Conservation (phyloP, 108 stramenopile species). For the Fistulifera pelliculosa region DNA sequence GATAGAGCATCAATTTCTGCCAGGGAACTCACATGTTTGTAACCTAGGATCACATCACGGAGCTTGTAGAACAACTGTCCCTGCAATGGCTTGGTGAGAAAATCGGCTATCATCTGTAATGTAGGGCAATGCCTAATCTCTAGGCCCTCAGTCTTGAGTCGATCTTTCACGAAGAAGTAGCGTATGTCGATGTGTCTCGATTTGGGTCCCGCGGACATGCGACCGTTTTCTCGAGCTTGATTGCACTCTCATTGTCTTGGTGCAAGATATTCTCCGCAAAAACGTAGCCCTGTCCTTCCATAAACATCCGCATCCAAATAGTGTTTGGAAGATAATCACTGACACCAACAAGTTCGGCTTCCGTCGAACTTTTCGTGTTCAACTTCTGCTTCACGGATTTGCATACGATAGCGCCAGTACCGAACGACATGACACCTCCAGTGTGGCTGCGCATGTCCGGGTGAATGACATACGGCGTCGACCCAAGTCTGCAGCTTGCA, state of each 20-base stretch:
- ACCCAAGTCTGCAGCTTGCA: slow-evolving; percentile 15
- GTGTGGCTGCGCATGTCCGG: slow-evolving; percentile 16
- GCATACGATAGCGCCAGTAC: slow-evolving; percentile 9
- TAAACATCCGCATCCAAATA: slow-evolving; percentile 17
- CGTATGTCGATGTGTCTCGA: slow-evolving; percentile 15
- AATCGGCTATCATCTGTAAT: slow-evolving; percentile 7
- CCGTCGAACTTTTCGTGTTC: slow-evolving; percentile 23
- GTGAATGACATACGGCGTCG: slow-evolving; percentile 23
- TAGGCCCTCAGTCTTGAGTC: not conserved
- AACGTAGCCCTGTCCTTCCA: slow-evolving; percentile 17
- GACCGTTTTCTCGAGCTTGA: slow-evolving; percentile 13
- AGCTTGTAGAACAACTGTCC: not conserved
- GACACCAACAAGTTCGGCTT: slow-evolving; percentile 18
- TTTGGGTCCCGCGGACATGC: slow-evolving; percentile 7
- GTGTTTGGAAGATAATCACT: slow-evolving; percentile 12
- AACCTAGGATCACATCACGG: not conserved
- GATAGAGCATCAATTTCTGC: not conserved
- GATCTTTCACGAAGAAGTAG: slow-evolving; percentile 19
- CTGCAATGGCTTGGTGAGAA: slow-evolving; percentile 6
- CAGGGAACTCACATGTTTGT: not conserved
- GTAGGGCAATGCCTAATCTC: slow-evolving; percentile 6
- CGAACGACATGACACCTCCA: slow-evolving; percentile 19
- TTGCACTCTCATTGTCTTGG: slow-evolving; percentile 19
- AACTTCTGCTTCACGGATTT: slow-evolving; percentile 15
- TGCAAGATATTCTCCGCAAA: not conserved